Evolutionary conservation across 2,329 filamentous ascomycete genomes (phyloP).

Genomic region (Madurella mycetomatis): DNA sequence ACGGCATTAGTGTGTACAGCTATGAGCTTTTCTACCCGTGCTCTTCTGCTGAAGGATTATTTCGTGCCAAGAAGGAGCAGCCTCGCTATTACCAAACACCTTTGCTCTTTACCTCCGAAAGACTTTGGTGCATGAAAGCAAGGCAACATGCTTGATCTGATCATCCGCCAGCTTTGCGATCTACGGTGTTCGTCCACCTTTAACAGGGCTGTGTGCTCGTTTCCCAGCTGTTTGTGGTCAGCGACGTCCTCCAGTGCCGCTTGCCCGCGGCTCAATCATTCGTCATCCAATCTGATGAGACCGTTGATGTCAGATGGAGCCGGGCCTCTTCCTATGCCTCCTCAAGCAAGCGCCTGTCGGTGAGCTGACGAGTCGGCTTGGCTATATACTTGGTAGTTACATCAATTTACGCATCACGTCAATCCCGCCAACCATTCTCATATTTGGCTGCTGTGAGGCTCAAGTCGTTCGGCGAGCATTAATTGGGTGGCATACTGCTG

Average conservation of each 20-base stretch:
- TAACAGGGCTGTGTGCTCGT: background rate
- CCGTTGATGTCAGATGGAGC: no score
- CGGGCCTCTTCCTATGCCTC: no score
- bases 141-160: slow-evolving; percentile 38
- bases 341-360: no score
- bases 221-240: no score
- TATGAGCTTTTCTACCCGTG: slow-evolving; percentile 44
- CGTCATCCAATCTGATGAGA: no score
- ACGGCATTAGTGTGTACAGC: slow-evolving; percentile 60
- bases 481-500: background rate
- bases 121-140: slow-evolving; percentile 54
- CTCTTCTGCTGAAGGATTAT: slow-evolving; percentile 55
- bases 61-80: slow-evolving; percentile 51
- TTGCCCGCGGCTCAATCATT: no score
- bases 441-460: background rate
- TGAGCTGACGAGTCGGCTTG: background rate
- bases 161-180: background rate
- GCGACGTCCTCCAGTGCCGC: no score
- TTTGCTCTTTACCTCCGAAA: slow-evolving; percentile 34
- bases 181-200: background rate
- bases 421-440: background rate
- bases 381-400: no score
- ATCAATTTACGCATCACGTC: background rate
- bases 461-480: background rate
- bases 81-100: slow-evolving; percentile 58